These are phyloP conservation scores for Rhizomucor miehei DNA, from an alignment of 371 early-diverging fungal genomes.

Conservation along the genomic window DNA sequence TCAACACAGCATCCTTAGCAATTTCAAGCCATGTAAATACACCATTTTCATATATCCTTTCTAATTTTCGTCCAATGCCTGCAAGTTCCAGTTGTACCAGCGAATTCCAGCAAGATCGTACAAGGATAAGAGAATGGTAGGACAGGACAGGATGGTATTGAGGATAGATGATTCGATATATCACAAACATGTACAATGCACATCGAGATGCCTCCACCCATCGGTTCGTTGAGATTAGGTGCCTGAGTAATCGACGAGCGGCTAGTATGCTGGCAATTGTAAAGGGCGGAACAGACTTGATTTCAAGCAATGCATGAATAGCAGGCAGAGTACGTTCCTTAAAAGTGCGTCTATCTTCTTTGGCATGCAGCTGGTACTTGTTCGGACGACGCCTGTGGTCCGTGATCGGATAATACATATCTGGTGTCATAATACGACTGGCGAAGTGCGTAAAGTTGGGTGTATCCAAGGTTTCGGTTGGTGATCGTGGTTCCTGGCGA, in stretches of 20 bases:
- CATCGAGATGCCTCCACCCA: constrained; percentile 55
- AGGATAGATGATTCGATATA: constrained; percentile 69
- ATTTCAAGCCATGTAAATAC: constrained; percentile 40
- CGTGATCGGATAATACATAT: constrained; percentile 17
- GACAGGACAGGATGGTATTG: constrained; percentile 65
- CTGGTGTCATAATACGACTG: constrained; percentile 29
- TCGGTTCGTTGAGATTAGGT: constrained; percentile 21
- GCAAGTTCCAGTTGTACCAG: constrained; percentile 45
- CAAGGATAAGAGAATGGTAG: constrained; percentile 62
- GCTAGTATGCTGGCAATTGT: constrained; percentile 20
- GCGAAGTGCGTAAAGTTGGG: constrained; percentile 34
- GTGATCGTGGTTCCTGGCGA: constrained; percentile 8
- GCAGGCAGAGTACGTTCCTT: constrained; percentile 11
- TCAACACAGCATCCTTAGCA: constrained; percentile 23
- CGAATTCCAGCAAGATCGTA: constrained; percentile 67
- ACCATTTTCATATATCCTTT: constrained; percentile 39
- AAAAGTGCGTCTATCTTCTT: constrained; percentile 1
- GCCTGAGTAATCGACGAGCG: constrained; percentile 18
- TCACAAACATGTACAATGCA: constrained; percentile 58
- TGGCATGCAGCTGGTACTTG: not conserved
- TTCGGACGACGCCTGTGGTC: constrained; percentile 2
- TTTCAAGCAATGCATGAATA: constrained; percentile 15
- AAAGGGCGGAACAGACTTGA: constrained; percentile 30
- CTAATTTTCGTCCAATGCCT: constrained; percentile 37
- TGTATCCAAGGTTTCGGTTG: constrained; percentile 19